These are phyloP conservation scores for Wakefieldia striispora DNA, from an alignment of 768 basidiomycete genomes.

Conservation along the genomic window DNA sequence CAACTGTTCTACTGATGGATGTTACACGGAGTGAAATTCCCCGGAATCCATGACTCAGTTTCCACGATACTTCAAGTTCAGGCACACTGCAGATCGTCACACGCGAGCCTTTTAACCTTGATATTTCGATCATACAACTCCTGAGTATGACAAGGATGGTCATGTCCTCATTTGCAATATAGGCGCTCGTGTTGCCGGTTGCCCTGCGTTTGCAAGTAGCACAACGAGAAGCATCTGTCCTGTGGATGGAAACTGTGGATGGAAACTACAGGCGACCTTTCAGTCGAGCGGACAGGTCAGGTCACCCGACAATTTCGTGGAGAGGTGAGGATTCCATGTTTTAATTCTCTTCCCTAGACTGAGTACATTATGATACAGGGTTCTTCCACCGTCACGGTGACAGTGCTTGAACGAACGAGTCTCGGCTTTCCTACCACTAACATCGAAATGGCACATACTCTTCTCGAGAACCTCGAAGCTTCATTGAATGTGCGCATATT, in stretches of 20 bases:
- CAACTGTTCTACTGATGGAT: too few relatives aligned
- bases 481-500: constrained; percentile 30
- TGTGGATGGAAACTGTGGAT: too few relatives aligned
- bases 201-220: constrained; percentile 50
- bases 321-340: constrained; percentile 22
- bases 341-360: not conserved
- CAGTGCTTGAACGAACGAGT: constrained; percentile 54
- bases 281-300: constrained; percentile 44
- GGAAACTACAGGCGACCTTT: constrained; percentile 69
- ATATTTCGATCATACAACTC: too few relatives aligned
- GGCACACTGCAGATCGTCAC: too few relatives aligned
- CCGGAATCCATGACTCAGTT: too few relatives aligned
- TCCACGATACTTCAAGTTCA: too few relatives aligned
- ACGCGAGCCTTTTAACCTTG: too few relatives aligned
- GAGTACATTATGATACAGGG: constrained; percentile 26
- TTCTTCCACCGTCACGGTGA: too few relatives aligned
- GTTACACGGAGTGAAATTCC: too few relatives aligned
- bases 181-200: constrained; percentile 63
- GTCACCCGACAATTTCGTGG: constrained; percentile 33
- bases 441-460: constrained; percentile 48
- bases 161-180: constrained; percentile 2
- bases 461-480: constrained; percentile 45
- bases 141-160: too few relatives aligned
- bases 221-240: constrained; percentile 36
- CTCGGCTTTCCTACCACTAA: constrained; percentile 57